phyloP scores from a whole-genome alignment of 202 grass and related monocot species.

The Elaeis oleifera region DNA sequence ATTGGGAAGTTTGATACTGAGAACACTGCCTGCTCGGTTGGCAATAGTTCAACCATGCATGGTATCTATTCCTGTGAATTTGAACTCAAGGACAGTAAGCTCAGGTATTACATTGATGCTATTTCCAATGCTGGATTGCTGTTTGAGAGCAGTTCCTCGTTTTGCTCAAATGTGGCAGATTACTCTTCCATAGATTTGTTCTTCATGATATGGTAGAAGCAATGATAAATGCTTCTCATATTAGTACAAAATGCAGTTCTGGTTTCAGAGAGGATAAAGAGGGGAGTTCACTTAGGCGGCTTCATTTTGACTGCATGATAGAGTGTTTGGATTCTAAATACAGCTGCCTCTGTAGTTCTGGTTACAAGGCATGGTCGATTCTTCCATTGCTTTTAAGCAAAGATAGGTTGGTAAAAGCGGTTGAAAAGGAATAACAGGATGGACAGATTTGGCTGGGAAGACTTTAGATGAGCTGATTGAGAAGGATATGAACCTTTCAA shows the following conservation, averaged over 20 bases:
- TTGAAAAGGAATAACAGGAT: constrained; percentile 38
- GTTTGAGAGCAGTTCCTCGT: background rate
- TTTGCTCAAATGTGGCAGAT: background rate
- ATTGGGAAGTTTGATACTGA: no score
- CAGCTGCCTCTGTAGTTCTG: constrained; percentile 30
- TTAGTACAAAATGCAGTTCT: constrained; percentile 3
- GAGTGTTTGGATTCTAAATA: constrained; percentile 47
- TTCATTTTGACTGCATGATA: constrained; percentile 31
- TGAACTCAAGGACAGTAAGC: background rate
- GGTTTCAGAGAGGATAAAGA: background rate
- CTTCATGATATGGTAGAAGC: constrained; percentile 1
- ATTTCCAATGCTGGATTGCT: constrained; percentile 1
- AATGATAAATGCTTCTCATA: constrained; percentile 13
- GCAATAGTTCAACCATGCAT: background rate
- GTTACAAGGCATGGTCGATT: constrained; percentile 43
- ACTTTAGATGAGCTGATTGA: constrained; percentile 35
- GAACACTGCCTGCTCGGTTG: background rate
- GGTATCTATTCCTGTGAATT: background rate
- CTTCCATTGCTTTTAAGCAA: constrained; percentile 23
- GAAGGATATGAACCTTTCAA: constrained; percentile 33
- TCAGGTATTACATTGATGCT: background rate
- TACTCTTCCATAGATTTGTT: background rate
- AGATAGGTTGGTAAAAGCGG: constrained; percentile 36
- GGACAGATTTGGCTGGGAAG: constrained; percentile 21
- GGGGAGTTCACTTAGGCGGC: constrained; percentile 7